phyloP scores from a whole-genome alignment of 192 early-diverging fungal genomes.

The Entophlyctis luteolus region DNA sequence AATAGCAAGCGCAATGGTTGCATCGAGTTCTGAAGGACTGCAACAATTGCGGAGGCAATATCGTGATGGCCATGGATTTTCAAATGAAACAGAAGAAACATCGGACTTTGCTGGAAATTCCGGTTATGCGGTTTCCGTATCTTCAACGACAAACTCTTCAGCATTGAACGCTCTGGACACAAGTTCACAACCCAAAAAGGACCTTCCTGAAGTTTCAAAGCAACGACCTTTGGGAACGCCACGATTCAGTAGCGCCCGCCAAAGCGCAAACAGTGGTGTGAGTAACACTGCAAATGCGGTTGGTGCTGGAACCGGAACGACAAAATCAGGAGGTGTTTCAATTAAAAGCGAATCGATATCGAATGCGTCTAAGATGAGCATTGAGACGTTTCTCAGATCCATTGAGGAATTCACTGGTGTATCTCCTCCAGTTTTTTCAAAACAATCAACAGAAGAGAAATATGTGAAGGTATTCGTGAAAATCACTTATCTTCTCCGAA shows the following conservation, averaged over 20 bases:
- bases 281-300: neutral
- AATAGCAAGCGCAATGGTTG: constrained; percentile 6
- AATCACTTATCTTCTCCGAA: neutral
- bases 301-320: neutral
- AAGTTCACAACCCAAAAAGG: neutral
- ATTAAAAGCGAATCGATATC: neutral
- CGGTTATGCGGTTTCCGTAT: neutral
- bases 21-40: constrained; percentile 25
- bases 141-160: neutral
- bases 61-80: constrained; percentile 4
- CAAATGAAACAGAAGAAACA: constrained; percentile 7
- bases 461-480: constrained; percentile 64
- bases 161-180: neutral
- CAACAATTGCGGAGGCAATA: constrained; percentile 35
- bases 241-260: no score
- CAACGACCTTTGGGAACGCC: neutral
- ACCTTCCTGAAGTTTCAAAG: neutral
- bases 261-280: no score
- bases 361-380: constrained; percentile 23
- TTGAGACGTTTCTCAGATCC: constrained; percentile 60
- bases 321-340: no score
- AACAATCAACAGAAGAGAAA: constrained; percentile 63
- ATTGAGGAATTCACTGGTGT: constrained; percentile 62
- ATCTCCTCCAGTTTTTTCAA: constrained; percentile 63
- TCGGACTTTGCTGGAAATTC: neutral